Evolutionary conservation across 2,329 filamentous ascomycete genomes (phyloP), one percentile per base, ranked within the genome.

Genomic region (Colletotrichum sublineola): DNA sequence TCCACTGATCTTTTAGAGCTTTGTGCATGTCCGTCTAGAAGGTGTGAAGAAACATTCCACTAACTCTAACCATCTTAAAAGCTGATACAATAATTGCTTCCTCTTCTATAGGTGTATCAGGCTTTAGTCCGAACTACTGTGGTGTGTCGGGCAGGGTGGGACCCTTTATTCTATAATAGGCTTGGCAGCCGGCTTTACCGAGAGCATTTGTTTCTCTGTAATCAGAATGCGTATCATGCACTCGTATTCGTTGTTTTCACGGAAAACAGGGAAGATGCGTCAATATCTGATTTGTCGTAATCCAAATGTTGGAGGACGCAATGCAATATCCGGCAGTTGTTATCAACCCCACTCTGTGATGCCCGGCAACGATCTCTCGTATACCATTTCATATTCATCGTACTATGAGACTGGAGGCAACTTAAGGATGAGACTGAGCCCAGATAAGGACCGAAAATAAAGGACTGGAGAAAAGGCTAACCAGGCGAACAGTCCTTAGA

Each of bases 381-480:
- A 46, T 1, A 42, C 15, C 11, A 18, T 33, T 31, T n/a, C 11
- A 29, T 58, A n/a, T 38, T 14, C 36, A 57, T 11, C 29, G 20
- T 52, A 29, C 56, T 44, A 56, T 60, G 24, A 33, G 38, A 53
- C 31, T 46, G 31, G 60, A 33, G 53, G 33, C n/a, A 48, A 40
- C 18, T 55, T 29, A 15, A 33, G n/a, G 38, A 40, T 60, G 58
- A 48, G 38, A 42, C 15, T 36, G 48, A 64, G 61, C 61, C 42
- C 55, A 20, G 61, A 65, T 65, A 60, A 40, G n/a, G 38, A 44
- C 18, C 11, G 50, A 18, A 6, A 31, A 31, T 20, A 18, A 46
- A 20, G 20, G 44, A 8, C 3, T 29, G 44, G 36, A 56, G 18
- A 40, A 33, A 36, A 11, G 3, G 11, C 8, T 12, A 4, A 24